Conservation (phyloP, 306 rosid species). For the Carpinus fangiana region DNA sequence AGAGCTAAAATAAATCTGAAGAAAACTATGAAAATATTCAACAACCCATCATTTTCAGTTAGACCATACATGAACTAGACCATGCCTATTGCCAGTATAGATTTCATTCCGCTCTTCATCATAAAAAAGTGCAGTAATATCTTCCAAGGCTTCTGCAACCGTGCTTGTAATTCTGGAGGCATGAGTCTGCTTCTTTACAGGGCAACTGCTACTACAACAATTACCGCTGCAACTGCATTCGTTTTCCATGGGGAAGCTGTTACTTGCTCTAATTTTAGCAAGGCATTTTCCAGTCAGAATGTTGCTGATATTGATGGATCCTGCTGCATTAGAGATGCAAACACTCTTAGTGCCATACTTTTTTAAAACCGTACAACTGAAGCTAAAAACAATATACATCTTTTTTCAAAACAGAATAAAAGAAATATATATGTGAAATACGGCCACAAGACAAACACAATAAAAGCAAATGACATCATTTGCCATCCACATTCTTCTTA, state of each 20-base stretch:
- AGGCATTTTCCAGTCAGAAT: constrained; percentile 96
- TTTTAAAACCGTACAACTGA: neutral
- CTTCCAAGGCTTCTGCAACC: constrained; percentile 97
- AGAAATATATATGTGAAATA: neutral
- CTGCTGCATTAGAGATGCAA: constrained; percentile 64
- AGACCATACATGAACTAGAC: constrained; percentile 98
- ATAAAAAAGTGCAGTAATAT: constrained; percentile 96
- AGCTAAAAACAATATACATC: neutral
- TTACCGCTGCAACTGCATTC: constrained; percentile 54
- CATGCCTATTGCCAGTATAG: constrained; percentile 89
- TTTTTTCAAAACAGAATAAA: neutral
- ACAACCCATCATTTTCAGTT: constrained; percentile 51
- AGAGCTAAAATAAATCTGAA: constrained; percentile 36
- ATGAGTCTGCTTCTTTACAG: constrained; percentile 54
- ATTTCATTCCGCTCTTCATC: constrained; percentile 98
- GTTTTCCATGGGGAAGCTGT: constrained; percentile 50
- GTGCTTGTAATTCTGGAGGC: constrained; percentile 75
- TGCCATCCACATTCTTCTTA: neutral
- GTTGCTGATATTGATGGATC: constrained; percentile 96
- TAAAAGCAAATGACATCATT: neutral
- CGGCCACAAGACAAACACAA: neutral
- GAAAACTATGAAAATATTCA: constrained; percentile 23
- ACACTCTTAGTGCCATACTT: constrained; percentile 20
- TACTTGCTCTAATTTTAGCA: constrained; percentile 84
- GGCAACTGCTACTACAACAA: constrained; percentile 40